Conservation (phyloP, 768 basidiomycete genomes). For the Xerocomellus chrysenteron region DNA sequence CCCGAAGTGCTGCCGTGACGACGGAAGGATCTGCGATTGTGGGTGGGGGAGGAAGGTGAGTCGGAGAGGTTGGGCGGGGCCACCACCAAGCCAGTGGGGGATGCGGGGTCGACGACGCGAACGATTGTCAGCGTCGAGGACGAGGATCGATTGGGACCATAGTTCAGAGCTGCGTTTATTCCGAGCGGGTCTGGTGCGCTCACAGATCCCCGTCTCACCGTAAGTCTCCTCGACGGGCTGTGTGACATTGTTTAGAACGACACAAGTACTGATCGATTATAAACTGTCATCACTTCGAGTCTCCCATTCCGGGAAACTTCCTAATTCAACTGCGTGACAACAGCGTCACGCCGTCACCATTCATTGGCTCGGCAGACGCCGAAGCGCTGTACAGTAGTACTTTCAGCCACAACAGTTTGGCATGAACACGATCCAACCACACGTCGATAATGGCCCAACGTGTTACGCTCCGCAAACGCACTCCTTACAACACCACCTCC, state of each 20-base stretch:
- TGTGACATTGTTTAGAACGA: slow-evolving; percentile 17
- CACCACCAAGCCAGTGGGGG: slow-evolving; percentile 18
- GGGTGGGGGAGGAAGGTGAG: slow-evolving; percentile 24
- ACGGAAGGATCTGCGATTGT: slow-evolving; percentile 32
- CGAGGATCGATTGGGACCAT: slow-evolving; percentile 52
- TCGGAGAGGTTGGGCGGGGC: slow-evolving; percentile 25
- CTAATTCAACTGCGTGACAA: slow-evolving; percentile 3
- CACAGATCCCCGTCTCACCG: slow-evolving; percentile 63
- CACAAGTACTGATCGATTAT: background rate
- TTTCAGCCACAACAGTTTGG: slow-evolving; percentile 19
- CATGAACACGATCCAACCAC: background rate
- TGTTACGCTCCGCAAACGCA: slow-evolving; percentile 98
- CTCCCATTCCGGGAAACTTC: background rate
- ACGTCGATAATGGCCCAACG: slow-evolving; percentile 85
- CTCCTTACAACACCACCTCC: slow-evolving; percentile 96
- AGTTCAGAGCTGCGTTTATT: slow-evolving; percentile 49
- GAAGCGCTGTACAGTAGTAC: slow-evolving; percentile 22
- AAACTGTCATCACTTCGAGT: background rate
- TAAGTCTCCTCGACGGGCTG: slow-evolving; percentile 35
- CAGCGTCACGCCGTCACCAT: background rate
- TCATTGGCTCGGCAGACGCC: slow-evolving; percentile 13
- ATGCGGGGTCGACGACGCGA: slow-evolving; percentile 47
- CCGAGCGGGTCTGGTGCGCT: slow-evolving; percentile 70
- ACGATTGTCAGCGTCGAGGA: slow-evolving; percentile 75
- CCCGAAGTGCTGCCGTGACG: slow-evolving; percentile 32